These are phyloP conservation scores for Pseudodiploospora longispora DNA, from an alignment of 2,329 filamentous ascomycete genomes.

Conservation along the genomic window DNA sequence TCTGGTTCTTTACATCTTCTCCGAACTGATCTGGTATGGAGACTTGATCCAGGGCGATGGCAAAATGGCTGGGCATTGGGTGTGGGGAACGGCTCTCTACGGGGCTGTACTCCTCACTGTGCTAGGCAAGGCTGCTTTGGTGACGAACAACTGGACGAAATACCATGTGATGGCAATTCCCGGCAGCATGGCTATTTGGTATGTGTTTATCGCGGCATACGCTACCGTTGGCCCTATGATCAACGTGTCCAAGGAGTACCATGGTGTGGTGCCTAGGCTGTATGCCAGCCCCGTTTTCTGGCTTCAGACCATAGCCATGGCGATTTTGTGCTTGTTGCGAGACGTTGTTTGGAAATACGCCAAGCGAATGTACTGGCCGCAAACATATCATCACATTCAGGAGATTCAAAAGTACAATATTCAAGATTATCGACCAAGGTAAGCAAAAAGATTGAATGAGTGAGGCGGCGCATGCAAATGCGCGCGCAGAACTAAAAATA, in stretches of 20 bases:
- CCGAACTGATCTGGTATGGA: conserved; percentile 70
- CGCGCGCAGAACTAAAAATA: not conserved
- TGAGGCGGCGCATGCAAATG: not conserved
- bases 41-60: conserved; percentile 76
- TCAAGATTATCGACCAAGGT: conserved; percentile 95
- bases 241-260: conserved; percentile 73
- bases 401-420: conserved; percentile 99
- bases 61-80: conserved; percentile 84
- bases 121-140: conserved; percentile 85
- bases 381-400: conserved; percentile 96
- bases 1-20: conserved; percentile 80
- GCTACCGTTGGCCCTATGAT: conserved; percentile 77
- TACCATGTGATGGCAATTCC: conserved; percentile 94
- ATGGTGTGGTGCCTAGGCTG: conserved; percentile 72
- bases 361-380: conserved; percentile 93
- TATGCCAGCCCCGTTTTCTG: conserved; percentile 83
- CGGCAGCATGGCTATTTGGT: conserved; percentile 86
- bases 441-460: conserved; percentile 25
- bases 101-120: conserved; percentile 90
- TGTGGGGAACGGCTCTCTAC: conserved; percentile 94
- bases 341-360: conserved; percentile 97
- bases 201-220: conserved; percentile 82
- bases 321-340: conserved; percentile 71
- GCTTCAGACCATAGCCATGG: conserved; percentile 76
- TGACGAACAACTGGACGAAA: conserved; percentile 98